Conservation (phyloP, 164 flowering plant genomes). For the Annona squamosa region DNA sequence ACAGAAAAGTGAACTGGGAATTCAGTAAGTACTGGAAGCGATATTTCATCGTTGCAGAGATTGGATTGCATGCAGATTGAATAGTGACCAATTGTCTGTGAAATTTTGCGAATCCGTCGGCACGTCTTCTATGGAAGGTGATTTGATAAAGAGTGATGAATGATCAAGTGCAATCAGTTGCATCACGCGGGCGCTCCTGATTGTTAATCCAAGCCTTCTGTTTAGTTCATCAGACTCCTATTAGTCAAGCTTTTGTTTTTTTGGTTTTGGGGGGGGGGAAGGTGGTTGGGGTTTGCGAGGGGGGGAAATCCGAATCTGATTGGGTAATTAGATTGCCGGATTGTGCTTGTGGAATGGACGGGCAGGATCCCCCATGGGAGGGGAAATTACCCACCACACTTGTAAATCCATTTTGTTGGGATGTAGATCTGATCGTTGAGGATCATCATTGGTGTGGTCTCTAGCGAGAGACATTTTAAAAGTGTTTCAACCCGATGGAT, state of each 20-base stretch:
- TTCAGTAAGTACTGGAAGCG: too few relatives aligned
- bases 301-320: too few relatives aligned
- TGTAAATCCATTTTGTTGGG: not conserved
- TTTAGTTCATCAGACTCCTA: not conserved
- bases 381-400: too few relatives aligned
- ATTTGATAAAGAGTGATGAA: not conserved
- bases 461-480: not conserved
- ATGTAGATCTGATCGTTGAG: not conserved
- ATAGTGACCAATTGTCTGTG: not conserved
- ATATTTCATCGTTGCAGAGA: too few relatives aligned
- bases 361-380: too few relatives aligned
- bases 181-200: not conserved
- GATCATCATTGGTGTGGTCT: not conserved
- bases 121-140: not conserved
- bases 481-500: not conserved
- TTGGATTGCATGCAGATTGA: not conserved
- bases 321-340: too few relatives aligned
- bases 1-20: not conserved
- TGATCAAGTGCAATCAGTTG: not conserved
- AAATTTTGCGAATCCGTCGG: not conserved
- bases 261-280: too few relatives aligned
- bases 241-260: not conserved
- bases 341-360: too few relatives aligned
- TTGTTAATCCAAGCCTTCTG: not conserved
- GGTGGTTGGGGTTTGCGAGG: too few relatives aligned